phyloP scores from a whole-genome alignment of 306 rosid species.

The Sechiopsis laciniata region DNA sequence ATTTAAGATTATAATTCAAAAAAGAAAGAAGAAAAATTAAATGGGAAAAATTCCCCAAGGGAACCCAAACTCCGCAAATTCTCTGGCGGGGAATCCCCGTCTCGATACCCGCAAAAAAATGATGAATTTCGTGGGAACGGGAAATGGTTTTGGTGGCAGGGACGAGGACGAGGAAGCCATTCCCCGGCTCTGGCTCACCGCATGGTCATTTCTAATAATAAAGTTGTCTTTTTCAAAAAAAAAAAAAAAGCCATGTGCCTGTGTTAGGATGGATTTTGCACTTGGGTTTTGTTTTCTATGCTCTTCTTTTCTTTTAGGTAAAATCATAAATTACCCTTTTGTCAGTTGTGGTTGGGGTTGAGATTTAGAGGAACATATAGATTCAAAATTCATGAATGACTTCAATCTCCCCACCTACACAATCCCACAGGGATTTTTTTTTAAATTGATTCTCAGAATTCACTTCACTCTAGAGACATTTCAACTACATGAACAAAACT shows the following conservation, averaged over 20 bases:
- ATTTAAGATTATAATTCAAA: too few relatives aligned
- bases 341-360: slow-evolving; percentile 14
- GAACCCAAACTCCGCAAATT: too few relatives aligned
- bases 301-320: not conserved
- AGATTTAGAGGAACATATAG: slow-evolving; percentile 5
- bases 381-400: not conserved
- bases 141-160: too few relatives aligned
- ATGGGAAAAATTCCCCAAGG: too few relatives aligned
- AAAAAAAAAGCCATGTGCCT: not conserved
- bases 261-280: not conserved
- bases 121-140: too few relatives aligned
- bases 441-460: not conserved
- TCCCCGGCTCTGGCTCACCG: too few relatives aligned
- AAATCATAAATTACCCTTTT: not conserved
- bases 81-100: too few relatives aligned
- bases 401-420: not conserved
- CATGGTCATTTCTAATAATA: too few relatives aligned
- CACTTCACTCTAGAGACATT: not conserved
- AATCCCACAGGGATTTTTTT: not conserved
- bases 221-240: too few relatives aligned
- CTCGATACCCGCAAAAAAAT: too few relatives aligned
- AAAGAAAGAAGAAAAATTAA: too few relatives aligned
- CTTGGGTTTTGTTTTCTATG: not conserved
- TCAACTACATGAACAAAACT: not conserved
- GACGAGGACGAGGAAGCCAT: too few relatives aligned